phyloP scores from a whole-genome alignment of 2,329 filamentous ascomycete genomes.

The Colletotrichum theobromicola region DNA sequence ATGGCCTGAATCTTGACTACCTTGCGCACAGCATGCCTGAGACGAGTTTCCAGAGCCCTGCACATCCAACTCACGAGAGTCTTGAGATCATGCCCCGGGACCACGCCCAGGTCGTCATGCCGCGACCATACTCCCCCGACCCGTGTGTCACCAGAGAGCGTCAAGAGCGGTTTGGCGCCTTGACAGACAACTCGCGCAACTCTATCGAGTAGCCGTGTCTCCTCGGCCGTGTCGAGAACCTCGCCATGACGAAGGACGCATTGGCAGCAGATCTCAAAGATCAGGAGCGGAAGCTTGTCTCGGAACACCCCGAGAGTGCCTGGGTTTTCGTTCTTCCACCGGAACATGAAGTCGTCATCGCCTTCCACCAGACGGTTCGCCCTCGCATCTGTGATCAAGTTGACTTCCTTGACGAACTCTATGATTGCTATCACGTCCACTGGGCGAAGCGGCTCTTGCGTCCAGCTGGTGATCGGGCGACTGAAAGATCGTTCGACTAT shows the following conservation, averaged over 20 bases:
- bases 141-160: accelerated
- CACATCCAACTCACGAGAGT: background rate
- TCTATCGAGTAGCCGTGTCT: background rate
- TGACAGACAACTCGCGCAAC: background rate
- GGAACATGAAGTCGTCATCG: background rate
- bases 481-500: background rate
- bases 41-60: background rate
- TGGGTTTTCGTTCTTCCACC: background rate
- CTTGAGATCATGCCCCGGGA: background rate
- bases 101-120: background rate
- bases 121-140: background rate
- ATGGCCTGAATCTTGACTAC: background rate
- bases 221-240: background rate
- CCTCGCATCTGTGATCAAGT: background rate
- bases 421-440: background rate
- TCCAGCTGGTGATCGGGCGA: background rate
- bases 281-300: background rate
- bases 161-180: background rate
- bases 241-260: background rate
- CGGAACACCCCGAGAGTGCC: background rate
- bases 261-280: background rate
- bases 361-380: background rate
- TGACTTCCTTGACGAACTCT: background rate
- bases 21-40: background rate
- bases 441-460: background rate